Evolutionary conservation across 768 basidiomycete species (phyloP).

Genomic region (Serendipita sp.): DNA sequence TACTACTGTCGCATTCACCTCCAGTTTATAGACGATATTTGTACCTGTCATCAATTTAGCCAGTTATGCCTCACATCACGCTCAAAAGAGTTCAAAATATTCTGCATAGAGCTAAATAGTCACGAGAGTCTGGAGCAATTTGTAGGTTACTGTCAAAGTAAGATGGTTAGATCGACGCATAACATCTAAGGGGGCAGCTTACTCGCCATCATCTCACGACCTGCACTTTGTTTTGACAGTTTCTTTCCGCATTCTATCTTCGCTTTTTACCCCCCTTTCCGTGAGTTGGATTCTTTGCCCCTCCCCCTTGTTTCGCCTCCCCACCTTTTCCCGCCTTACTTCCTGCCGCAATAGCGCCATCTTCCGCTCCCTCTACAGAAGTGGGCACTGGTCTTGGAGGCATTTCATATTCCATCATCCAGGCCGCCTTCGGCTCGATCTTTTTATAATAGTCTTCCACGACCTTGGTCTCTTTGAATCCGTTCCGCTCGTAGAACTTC

Average conservation of each 20-base stretch:
- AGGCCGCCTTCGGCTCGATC: conserved; percentile 68
- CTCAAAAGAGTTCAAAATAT: too few species aligned
- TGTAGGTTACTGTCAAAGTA: too few species aligned
- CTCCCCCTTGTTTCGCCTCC: neutral
- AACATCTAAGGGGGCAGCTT: too few species aligned
- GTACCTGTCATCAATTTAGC: too few species aligned
- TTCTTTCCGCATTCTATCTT: too few species aligned
- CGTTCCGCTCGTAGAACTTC: conserved; percentile 70
- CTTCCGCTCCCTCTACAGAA: neutral
- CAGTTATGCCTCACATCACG: too few species aligned
- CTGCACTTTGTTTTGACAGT: too few species aligned
- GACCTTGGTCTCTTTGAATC: conserved; percentile 51
- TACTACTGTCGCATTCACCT: neutral
- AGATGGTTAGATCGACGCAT: too few species aligned
- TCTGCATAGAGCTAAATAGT: too few species aligned
- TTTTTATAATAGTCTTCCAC: conserved; percentile 81
- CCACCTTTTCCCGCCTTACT: neutral
- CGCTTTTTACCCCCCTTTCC: neutral
- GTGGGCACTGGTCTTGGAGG: conserved; percentile 13
- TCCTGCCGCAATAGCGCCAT: neutral
- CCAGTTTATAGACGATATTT: neutral
- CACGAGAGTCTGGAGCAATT: too few species aligned
- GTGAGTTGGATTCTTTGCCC: neutral
- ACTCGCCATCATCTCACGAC: too few species aligned
- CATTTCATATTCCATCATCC: conserved; percentile 48